Percentiles rank a stretch among this genome's conserved stretches.
Evolutionary conservation across 371 early-diverging fungal species (phyloP).

Genomic region (Saksenaea oblongispora): DNA sequence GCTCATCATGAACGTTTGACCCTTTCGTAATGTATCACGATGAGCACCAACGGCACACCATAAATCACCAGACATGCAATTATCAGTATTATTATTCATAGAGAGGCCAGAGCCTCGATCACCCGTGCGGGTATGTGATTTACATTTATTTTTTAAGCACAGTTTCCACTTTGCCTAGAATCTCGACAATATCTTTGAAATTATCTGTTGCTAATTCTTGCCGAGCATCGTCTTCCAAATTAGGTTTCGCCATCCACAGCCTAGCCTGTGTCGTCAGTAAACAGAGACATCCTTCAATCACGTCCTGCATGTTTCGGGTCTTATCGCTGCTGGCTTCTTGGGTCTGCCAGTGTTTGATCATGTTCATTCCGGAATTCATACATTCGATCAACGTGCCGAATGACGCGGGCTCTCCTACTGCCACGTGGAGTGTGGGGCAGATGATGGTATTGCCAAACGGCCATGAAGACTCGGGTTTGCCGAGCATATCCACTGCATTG

Average conservation of each 20-base stretch:
- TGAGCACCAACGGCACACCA: too few species aligned
- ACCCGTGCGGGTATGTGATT: too few species aligned
- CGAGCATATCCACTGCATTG: conserved; percentile 21
- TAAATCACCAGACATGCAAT: too few species aligned
- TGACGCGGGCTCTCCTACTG: conserved; percentile 14
- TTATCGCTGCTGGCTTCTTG: neutral
- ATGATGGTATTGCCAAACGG: conserved; percentile 41
- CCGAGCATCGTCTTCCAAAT: conserved; percentile 17
- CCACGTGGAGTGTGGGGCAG: conserved; percentile 22
- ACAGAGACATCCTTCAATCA: conserved; percentile 28
- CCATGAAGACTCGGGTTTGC: conserved; percentile 21
- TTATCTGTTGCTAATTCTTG: conserved; percentile 30
- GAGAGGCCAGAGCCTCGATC: too few species aligned
- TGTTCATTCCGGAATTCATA: conserved; percentile 22
- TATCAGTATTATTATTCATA: too few species aligned
- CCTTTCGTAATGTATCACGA: too few species aligned
- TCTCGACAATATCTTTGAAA: conserved; percentile 26
- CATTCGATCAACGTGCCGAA: conserved; percentile 41
- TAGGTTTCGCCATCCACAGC: conserved; percentile 43
- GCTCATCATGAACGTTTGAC: too few species aligned
- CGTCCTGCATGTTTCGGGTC: conserved; percentile 9
- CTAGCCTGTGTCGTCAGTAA: conserved; percentile 31
- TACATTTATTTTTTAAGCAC: conserved; percentile 11
- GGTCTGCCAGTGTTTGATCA: conserved; percentile 24
- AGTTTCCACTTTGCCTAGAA: conserved; percentile 14